Conservation (phyloP, 441 rosid genomes). For the Raphanus hybrid region DNA sequence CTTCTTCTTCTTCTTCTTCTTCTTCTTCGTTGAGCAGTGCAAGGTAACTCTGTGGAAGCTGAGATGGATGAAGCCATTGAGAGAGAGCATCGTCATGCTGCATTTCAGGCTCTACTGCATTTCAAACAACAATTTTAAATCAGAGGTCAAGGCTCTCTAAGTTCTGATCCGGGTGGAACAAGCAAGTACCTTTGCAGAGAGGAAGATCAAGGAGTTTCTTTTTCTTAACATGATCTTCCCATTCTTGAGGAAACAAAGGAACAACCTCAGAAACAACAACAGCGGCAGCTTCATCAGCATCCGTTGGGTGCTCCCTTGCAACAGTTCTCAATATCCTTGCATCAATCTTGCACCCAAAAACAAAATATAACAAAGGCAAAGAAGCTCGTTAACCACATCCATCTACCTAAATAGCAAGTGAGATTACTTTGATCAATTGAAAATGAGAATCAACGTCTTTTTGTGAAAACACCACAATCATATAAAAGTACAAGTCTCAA, state of each 20-base stretch:
- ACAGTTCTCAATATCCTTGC: slow-evolving; percentile 73
- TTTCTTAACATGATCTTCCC: slow-evolving; percentile 22
- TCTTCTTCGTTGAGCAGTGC: slow-evolving; percentile 40
- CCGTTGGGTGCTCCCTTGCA: slow-evolving; percentile 79
- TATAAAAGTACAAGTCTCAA: neutral
- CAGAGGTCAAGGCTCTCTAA: neutral
- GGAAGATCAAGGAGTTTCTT: slow-evolving; percentile 17
- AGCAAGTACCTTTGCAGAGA: slow-evolving; percentile 50
- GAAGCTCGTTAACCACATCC: neutral
- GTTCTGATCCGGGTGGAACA: too few relatives aligned
- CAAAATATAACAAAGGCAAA: neutral
- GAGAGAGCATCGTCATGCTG: slow-evolving; percentile 24
- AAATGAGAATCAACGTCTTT: neutral
- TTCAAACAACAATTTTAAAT: neutral
- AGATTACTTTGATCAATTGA: neutral
- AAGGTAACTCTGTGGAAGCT: slow-evolving; percentile 36
- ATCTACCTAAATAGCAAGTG: neutral
- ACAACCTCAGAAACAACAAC: slow-evolving; percentile 72
- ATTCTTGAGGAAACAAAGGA: slow-evolving; percentile 49
- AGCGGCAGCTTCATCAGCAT: slow-evolving; percentile 75
- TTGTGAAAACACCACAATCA: neutral
- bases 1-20: neutral
- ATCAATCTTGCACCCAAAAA: slow-evolving; percentile 59
- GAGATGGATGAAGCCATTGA: slow-evolving; percentile 42
- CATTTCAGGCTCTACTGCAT: slow-evolving; percentile 54